A percentile compares a stretch with the other conserved stretches of the same genome.
phyloP scores from a whole-genome alignment of 768 basidiomycete genomes.

The Leucocoprinus sp. region DNA sequence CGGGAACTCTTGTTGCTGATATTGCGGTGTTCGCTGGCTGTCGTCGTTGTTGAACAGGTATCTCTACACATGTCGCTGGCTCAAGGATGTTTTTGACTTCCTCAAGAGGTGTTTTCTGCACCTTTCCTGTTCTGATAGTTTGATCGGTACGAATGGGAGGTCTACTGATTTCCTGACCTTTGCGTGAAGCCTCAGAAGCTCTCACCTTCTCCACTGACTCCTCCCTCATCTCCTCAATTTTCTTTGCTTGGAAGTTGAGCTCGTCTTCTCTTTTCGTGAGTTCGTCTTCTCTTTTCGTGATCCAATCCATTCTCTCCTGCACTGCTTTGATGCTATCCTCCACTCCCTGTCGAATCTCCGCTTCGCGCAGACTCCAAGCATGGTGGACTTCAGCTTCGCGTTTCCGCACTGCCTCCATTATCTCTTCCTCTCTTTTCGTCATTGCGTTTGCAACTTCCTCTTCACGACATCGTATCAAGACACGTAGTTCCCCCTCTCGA shows the following conservation, averaged over 20 bases:
- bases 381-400: conserved; percentile 57
- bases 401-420: conserved; percentile 55
- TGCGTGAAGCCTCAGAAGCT: conserved; percentile 29
- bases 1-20: conserved; percentile 11
- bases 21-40: conserved; percentile 14
- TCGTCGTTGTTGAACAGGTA: conserved; percentile 17
- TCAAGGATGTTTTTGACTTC: conserved; percentile 67
- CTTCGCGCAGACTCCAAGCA: conserved; percentile 49
- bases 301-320: conserved; percentile 42
- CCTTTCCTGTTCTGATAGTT: conserved; percentile 31
- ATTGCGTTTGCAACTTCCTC: conserved; percentile 62
- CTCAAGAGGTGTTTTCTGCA: conserved; percentile 51
- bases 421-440: conserved; percentile 59
- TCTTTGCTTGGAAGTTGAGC: conserved; percentile 40
- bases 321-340: conserved; percentile 38
- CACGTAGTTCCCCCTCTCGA: conserved; percentile 63
- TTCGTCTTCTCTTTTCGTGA: conserved; percentile 40
- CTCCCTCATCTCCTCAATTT: conserved; percentile 35
- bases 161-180: conserved; percentile 1
- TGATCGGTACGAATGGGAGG: background rate
- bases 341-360: conserved; percentile 42
- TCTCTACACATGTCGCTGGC: conserved; percentile 30
- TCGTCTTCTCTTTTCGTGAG: conserved; percentile 45
- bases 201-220: conserved; percentile 45
- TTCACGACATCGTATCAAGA: conserved; percentile 58